Conservation (phyloP, 306 rosid genomes). For the Trifolium repens region DNA sequence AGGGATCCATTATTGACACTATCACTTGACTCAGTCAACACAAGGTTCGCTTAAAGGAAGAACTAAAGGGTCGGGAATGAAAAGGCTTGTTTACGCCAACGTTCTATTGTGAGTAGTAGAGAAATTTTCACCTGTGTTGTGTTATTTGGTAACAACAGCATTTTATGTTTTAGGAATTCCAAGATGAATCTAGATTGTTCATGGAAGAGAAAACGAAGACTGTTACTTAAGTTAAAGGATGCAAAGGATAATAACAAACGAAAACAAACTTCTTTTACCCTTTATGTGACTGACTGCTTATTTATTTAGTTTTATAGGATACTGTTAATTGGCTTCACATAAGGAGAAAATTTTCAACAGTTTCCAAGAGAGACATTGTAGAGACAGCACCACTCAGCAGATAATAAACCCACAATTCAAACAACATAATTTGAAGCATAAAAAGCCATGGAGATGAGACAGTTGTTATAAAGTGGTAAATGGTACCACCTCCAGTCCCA, state of each 20-base stretch:
- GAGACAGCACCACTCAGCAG: not conserved
- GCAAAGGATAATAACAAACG: not conserved
- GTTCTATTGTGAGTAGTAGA: too few species aligned
- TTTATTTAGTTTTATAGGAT: constrained; percentile 1
- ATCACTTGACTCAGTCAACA: too few species aligned
- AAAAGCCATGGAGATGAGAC: not conserved
- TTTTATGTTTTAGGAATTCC: too few species aligned
- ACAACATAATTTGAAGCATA: not conserved
- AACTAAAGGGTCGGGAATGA: too few species aligned
- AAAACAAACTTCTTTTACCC: not conserved
- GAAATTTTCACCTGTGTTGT: too few species aligned
- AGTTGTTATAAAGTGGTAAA: not conserved
- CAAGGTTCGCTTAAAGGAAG: too few species aligned
- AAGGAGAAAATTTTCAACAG: not conserved
- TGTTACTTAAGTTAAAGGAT: too few species aligned
- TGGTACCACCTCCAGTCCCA: not conserved
- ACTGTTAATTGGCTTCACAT: not conserved
- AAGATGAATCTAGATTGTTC: too few species aligned
- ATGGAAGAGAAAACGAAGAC: too few species aligned
- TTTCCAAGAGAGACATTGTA: not conserved
- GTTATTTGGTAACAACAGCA: too few species aligned
- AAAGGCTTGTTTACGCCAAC: too few species aligned
- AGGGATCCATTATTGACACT: too few species aligned
- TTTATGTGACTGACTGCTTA: not conserved
- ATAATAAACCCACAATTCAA: not conserved